Evolutionary conservation across 805 yeast genomes (phyloP).

Genomic region (Cyberlindnera petersonii): DNA sequence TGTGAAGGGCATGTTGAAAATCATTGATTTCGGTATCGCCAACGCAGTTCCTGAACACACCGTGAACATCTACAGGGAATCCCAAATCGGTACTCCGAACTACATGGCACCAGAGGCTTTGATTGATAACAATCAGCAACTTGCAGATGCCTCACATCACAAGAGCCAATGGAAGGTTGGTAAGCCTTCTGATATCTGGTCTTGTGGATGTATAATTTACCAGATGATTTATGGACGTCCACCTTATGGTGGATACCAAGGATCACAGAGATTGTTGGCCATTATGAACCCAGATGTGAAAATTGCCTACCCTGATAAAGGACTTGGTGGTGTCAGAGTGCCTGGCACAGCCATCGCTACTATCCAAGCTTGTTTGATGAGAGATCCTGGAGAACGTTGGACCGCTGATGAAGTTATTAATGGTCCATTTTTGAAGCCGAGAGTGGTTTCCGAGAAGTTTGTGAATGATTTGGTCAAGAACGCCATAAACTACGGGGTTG

Average conservation of each 20-base stretch:
- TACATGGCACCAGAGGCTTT: slow-evolving; percentile 98
- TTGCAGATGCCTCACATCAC: slow-evolving; percentile 22
- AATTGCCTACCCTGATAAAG: slow-evolving; percentile 60
- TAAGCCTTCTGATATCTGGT: slow-evolving; percentile 95
- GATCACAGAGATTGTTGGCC: slow-evolving; percentile 74
- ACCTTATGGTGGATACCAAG: slow-evolving; percentile 78
- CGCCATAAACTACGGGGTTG: slow-evolving; percentile 71
- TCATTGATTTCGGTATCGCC: slow-evolving; percentile 96
- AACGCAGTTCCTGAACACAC: slow-evolving; percentile 92
- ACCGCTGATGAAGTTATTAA: slow-evolving; percentile 58
- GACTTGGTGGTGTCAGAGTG: slow-evolving; percentile 57
- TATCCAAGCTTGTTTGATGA: slow-evolving; percentile 63
- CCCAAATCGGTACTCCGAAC: slow-evolving; percentile 92
- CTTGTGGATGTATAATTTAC: slow-evolving; percentile 92
- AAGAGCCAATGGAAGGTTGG: slow-evolving; percentile 68
- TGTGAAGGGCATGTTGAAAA: slow-evolving; percentile 78
- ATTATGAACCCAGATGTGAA: slow-evolving; percentile 81
- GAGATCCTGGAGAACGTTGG: slow-evolving; percentile 67
- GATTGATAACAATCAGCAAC: slow-evolving; percentile 47
- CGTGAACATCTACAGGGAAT: slow-evolving; percentile 80
- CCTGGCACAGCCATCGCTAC: slow-evolving; percentile 67
- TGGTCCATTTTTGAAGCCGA: slow-evolving; percentile 70
- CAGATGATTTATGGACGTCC: slow-evolving; percentile 94
- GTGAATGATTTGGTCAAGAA: slow-evolving; percentile 67
- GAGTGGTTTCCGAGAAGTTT: slow-evolving; percentile 62